Evolutionary conservation across 1,284 basidiomycete genomes (phyloP).

Genomic region (Heliocybe sulcata): DNA sequence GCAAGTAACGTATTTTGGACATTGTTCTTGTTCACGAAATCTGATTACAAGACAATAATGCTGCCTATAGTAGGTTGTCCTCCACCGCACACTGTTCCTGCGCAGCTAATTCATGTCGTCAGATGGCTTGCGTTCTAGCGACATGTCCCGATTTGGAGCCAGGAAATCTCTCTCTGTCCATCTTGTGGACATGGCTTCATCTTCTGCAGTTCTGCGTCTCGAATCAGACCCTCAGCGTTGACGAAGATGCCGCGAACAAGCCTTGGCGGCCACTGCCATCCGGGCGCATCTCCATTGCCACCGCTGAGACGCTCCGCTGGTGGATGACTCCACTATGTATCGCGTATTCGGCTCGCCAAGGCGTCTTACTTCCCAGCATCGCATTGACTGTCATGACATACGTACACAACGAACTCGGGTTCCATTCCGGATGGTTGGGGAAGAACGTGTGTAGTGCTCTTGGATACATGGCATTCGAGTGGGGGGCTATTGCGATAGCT

Average conservation of each 20-base stretch:
- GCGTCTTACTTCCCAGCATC: conserved; percentile 16
- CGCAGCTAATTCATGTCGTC: background rate
- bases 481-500: conserved; percentile 23
- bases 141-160: background rate
- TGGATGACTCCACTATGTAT: conserved; percentile 16
- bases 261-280: conserved; percentile 28
- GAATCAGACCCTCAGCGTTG: conserved; percentile 21
- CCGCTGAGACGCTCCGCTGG: conserved; percentile 23
- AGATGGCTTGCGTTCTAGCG: background rate
- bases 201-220: conserved; percentile 10
- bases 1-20: background rate
- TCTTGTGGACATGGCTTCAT: conserved; percentile 1
- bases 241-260: conserved; percentile 25
- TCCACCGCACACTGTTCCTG: background rate
- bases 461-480: conserved; percentile 26
- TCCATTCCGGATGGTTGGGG: conserved; percentile 17
- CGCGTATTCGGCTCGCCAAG: conserved; percentile 15
- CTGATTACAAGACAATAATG: conserved; percentile 1
- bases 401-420: conserved; percentile 21
- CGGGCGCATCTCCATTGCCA: conserved; percentile 17
- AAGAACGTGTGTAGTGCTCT: conserved; percentile 24
- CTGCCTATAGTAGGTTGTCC: background rate
- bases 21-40: background rate
- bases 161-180: background rate
- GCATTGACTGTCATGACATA: conserved; percentile 19